Base-by-base conservation (phyloP, 805 yeast species). In the Pichia ethanolica region DNA sequence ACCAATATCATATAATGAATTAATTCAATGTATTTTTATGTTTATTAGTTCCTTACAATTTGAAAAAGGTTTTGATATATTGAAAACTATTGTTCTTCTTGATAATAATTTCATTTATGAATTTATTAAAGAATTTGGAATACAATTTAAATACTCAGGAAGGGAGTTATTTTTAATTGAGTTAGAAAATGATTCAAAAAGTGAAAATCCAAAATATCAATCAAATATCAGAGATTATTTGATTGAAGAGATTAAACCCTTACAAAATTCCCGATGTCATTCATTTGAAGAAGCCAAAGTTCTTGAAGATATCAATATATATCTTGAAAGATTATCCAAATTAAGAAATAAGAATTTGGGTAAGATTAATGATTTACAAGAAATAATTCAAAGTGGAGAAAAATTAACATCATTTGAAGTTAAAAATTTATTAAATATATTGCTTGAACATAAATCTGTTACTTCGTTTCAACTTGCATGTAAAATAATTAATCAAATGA, bases 401-500 rank as follows among this genome's bases (percentile, higher is more conserved):
- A 53, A 40, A 38, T 47, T 65, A 33, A 60, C 65, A 1, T 53
- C 61, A 2, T 48, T 52, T 39, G 68, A 65, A 39, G 55, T 62
- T 35, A 59, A 56, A 14, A 48, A 53, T n/a, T 30, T 65, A 8
- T 49, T 64, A 36, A 51, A 51, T 12, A 32, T 63, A 25, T 45
- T 65, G 28, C 44, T 64, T 11, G 26, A 49, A 10, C 52, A 50
- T 20, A 60, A 55, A 42, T 58, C 67, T 4, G 50, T 52, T n/a
- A 49, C 47, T 5, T 56, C 46, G 35, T 52, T 33, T 45, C 50
- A 42, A 0, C 55, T 67, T 26, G 75, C 77, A 0, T 55, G 60
- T 25, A 54, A 55, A 25, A 53, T 74, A 0, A 53, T 75, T 11
- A 36, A 53, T 1, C 58, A 63, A 39, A 56, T 73, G 65, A 63